A percentile compares a stretch with the other conserved stretches of the same genome.
These are phyloP conservation scores for Ophiocordyceps robertsii DNA, from an alignment of 2,329 filamentous ascomycete genomes.

Conservation along the genomic window DNA sequence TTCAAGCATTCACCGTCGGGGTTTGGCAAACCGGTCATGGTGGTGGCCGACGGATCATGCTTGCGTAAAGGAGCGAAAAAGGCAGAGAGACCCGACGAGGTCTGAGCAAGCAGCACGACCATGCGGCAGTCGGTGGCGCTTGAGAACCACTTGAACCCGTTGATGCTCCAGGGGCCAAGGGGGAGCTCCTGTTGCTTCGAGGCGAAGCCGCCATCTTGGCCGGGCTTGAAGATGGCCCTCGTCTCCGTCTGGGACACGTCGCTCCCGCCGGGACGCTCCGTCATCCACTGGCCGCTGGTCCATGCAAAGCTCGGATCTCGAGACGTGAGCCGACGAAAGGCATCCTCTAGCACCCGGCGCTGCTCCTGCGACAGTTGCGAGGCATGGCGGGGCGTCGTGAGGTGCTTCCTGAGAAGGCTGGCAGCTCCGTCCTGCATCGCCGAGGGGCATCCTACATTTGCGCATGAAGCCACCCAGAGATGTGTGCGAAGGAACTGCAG, in stretches of 20 bases:
- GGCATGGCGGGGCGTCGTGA: conserved; percentile 16
- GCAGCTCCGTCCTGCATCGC: conserved; percentile 55
- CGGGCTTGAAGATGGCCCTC: conserved; percentile 24
- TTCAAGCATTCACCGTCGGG: conserved; percentile 37
- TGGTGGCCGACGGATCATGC: conserved; percentile 17
- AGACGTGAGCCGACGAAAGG: conserved; percentile 38
- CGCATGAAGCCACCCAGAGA: conserved; percentile 45
- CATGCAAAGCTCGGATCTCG: conserved; percentile 37
- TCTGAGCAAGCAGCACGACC: conserved; percentile 49
- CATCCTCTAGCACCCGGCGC: conserved; percentile 33
- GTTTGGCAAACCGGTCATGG: conserved; percentile 11
- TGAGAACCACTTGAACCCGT: conserved; percentile 50
- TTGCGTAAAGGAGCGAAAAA: conserved; percentile 53
- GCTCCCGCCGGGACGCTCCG: conserved; percentile 53
- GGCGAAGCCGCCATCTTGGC: conserved; percentile 3
- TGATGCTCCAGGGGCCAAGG: conserved; percentile 45
- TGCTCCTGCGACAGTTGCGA: conserved; percentile 13
- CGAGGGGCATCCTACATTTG: conserved; percentile 49
- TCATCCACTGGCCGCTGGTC: conserved; percentile 73
- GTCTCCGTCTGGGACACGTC: conserved; percentile 59
- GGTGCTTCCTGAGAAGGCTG: conserved; percentile 31
- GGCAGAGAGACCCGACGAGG: conserved; percentile 35
- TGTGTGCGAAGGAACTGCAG: conserved; percentile 46
- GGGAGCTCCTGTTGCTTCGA: conserved; percentile 11
- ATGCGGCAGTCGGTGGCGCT: conserved; percentile 25